Evolutionary conservation across 2,329 filamentous ascomycete species (phyloP).

Genomic region (Colletotrichum sojae): DNA sequence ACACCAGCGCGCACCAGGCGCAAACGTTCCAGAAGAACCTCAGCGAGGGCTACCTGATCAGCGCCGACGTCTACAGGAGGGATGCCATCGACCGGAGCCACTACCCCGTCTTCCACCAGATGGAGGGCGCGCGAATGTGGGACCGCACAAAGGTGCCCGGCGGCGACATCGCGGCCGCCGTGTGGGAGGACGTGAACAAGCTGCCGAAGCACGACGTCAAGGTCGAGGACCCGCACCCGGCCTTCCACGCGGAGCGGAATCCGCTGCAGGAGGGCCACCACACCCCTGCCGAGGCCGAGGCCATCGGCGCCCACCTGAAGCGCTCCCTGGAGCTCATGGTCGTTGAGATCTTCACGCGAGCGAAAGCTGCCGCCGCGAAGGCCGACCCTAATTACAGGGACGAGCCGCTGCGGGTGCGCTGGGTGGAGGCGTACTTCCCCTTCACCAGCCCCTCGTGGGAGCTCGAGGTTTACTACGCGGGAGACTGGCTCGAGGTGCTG

Average conservation of each 20-base stretch:
- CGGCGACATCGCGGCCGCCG: slow-evolving; percentile 73
- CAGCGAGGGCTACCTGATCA: slow-evolving; percentile 87
- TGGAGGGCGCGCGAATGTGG: slow-evolving; percentile 96
- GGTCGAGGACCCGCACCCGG: slow-evolving; percentile 87
- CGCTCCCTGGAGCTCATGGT: slow-evolving; percentile 91
- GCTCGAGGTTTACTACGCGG: slow-evolving; percentile 93
- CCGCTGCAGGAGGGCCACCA: slow-evolving; percentile 84
- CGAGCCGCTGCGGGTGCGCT: slow-evolving; percentile 87
- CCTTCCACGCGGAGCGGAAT: slow-evolving; percentile 83
- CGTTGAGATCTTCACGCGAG: slow-evolving; percentile 87
- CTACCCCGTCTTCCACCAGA: slow-evolving; percentile 98
- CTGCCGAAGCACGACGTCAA: slow-evolving; percentile 82
- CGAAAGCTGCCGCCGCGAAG: slow-evolving; percentile 74
- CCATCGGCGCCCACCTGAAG: slow-evolving; percentile 89
- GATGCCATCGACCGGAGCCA: slow-evolving; percentile 96
- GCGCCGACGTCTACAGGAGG: slow-evolving; percentile 93
- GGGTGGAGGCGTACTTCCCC: slow-evolving; percentile 98
- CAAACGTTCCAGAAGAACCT: slow-evolving; percentile 82
- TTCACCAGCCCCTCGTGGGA: slow-evolving; percentile 98
- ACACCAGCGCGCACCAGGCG: slow-evolving; percentile 94
- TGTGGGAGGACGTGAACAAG: slow-evolving; percentile 78
- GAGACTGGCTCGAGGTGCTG: slow-evolving; percentile 95
- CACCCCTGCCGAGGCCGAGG: slow-evolving; percentile 81
- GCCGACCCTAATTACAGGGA: slow-evolving; percentile 65
- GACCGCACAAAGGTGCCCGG: slow-evolving; percentile 74